phyloP scores from a whole-genome alignment of 768 basidiomycete genomes.

The Trametes sanguinea region DNA sequence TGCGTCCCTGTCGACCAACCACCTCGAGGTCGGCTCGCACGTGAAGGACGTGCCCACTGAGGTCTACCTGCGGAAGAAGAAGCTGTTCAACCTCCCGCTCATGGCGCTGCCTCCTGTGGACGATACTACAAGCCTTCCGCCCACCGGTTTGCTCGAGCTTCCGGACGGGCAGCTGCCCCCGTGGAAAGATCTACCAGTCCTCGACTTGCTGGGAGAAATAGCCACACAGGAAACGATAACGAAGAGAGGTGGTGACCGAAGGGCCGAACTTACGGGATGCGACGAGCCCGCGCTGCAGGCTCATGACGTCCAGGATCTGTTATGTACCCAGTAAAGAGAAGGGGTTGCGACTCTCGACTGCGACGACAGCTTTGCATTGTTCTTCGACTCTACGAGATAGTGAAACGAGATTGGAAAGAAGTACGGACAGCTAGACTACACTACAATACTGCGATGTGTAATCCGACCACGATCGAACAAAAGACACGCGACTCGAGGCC shows the following conservation, averaged over 20 bases:
- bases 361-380: slow-evolving; percentile 16
- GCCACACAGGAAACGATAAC: slow-evolving; percentile 38
- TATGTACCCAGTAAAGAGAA: slow-evolving; percentile 21
- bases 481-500: not conserved
- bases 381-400: slow-evolving; percentile 3
- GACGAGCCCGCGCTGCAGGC: slow-evolving; percentile 1
- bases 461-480: slow-evolving; percentile 11
- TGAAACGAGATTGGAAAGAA: not conserved
- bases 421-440: slow-evolving; percentile 17
- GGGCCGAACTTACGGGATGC: slow-evolving; percentile 31
- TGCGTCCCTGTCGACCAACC: slow-evolving; percentile 84
- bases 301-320: slow-evolving; percentile 26
- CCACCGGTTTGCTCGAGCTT: slow-evolving; percentile 54
- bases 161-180: slow-evolving; percentile 55
- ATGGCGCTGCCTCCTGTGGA: slow-evolving; percentile 48
- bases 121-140: slow-evolving; percentile 12
- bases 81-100: slow-evolving; percentile 68
- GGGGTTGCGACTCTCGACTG: not conserved
- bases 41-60: slow-evolving; percentile 57
- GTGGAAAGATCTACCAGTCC: slow-evolving; percentile 59
- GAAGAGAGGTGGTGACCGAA: slow-evolving; percentile 35
- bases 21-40: slow-evolving; percentile 82
- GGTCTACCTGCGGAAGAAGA: slow-evolving; percentile 54
- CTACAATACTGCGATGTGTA: slow-evolving; percentile 12
- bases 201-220: slow-evolving; percentile 52